phyloP scores from a whole-genome alignment of 2,329 filamentous ascomycete genomes.

The Arthroderma sp. region DNA sequence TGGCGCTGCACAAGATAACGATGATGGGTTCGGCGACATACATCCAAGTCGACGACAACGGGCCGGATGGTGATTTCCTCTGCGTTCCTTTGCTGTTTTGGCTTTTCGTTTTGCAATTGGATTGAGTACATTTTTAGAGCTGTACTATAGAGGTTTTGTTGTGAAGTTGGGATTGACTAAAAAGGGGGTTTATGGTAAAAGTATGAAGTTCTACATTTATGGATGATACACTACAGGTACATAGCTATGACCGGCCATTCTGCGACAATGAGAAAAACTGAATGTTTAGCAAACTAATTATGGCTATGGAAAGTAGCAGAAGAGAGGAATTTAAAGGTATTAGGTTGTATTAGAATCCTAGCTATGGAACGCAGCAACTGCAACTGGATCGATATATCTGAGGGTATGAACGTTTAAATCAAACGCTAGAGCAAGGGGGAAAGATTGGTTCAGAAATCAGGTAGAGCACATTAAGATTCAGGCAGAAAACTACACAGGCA shows the following conservation, averaged over 20 bases:
- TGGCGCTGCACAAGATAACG: background rate
- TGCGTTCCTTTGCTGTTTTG: too few relatives aligned
- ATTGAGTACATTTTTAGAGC: background rate
- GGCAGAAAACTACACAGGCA: background rate
- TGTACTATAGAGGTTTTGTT: background rate
- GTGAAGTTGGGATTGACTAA: background rate
- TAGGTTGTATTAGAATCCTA: too few relatives aligned
- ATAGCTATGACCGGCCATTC: background rate
- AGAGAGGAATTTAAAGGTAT: background rate
- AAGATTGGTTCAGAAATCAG: background rate
- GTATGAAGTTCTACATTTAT: background rate
- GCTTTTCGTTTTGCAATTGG: background rate
- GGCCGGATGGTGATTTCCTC: too few relatives aligned
- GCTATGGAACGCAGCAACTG: background rate
- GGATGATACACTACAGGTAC: too few relatives aligned
- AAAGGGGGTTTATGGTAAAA: background rate
- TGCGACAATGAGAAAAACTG: background rate
- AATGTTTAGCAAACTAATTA: background rate
- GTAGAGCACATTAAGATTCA: background rate
- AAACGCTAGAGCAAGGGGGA: background rate
- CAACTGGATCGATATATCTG: background rate
- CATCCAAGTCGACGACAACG: slow-evolving; percentile 7
- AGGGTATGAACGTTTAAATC: slow-evolving; percentile 3
- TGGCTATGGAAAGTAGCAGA: background rate
- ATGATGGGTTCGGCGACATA: slow-evolving; percentile 3